These are phyloP conservation scores for Cutaneotrichosporon sp. DNA, from an alignment of 1,284 basidiomycete genomes.

Conservation along the genomic window DNA sequence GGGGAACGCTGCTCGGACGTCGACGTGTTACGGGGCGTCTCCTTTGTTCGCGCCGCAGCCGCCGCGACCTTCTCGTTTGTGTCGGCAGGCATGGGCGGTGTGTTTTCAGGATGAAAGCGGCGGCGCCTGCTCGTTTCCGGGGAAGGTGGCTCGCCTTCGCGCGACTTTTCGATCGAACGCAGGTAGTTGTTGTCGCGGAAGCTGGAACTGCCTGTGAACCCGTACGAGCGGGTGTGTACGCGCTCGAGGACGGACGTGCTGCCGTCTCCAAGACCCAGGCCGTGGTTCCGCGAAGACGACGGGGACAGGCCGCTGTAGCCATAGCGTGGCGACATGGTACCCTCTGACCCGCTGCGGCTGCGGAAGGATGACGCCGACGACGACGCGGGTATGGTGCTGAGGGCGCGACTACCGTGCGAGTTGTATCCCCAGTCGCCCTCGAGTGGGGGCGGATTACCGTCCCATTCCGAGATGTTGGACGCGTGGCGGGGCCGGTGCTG, in stretches of 20 bases:
- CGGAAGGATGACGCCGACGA: not conserved
- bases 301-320: not conserved
- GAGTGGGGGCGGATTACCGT: conserved; percentile 29
- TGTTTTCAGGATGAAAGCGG: no score
- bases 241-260: conserved; percentile 5
- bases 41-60: no score
- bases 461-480: conserved; percentile 22
- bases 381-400: not conserved
- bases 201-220: conserved; percentile 33
- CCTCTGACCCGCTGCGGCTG: conserved; percentile 1
- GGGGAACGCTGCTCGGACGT: not conserved
- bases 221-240: conserved; percentile 30
- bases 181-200: conserved; percentile 39
- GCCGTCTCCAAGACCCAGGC: not conserved
- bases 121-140: no score
- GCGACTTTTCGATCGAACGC: conserved; percentile 26
- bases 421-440: conserved; percentile 8
- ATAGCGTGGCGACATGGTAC: conserved; percentile 4
- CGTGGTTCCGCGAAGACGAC: not conserved
- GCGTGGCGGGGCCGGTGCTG: not conserved
- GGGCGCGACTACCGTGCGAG: not conserved
- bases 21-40: no score
- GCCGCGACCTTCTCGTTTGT: no score
- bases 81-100: no score
- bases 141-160: not conserved